Percentiles rank a stretch among this genome's conserved stretches.
phyloP scores from a whole-genome alignment of 108 stramenopile species.

The Nitzschia sp. region DNA sequence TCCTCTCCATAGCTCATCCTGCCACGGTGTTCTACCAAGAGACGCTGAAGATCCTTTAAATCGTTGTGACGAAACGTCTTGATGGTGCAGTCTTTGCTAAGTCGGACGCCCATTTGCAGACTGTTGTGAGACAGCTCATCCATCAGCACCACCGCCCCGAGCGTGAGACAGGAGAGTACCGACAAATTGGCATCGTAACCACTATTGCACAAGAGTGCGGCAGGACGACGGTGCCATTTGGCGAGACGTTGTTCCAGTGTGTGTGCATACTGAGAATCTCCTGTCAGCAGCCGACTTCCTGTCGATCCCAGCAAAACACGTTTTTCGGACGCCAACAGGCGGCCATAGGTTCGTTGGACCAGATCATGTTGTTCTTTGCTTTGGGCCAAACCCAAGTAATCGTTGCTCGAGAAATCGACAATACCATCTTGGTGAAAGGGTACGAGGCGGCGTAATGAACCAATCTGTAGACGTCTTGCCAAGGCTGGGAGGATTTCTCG shows the following conservation, averaged over 20 bases:
- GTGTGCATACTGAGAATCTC: slow-evolving; percentile 79
- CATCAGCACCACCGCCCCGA: slow-evolving; percentile 67
- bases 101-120: slow-evolving; percentile 82
- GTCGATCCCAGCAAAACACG: slow-evolving; percentile 69
- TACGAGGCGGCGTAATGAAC: slow-evolving; percentile 24
- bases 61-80: slow-evolving; percentile 87
- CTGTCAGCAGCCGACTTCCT: slow-evolving; percentile 92
- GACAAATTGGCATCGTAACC: slow-evolving; percentile 98
- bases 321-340: not conserved
- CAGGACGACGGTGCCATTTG: slow-evolving; percentile 65
- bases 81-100: slow-evolving; percentile 47
- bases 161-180: slow-evolving; percentile 77
- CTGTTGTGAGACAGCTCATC: slow-evolving; percentile 96
- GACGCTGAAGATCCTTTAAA: slow-evolving; percentile 53
- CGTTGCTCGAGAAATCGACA: slow-evolving; percentile 96
- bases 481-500: slow-evolving; percentile 21
- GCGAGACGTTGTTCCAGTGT: slow-evolving; percentile 76
- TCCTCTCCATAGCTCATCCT: slow-evolving; percentile 14
- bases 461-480: slow-evolving; percentile 16
- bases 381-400: slow-evolving; percentile 94
- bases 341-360: slow-evolving; percentile 48
- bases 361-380: slow-evolving; percentile 44
- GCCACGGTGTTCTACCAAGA: slow-evolving; percentile 53
- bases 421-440: slow-evolving; percentile 11
- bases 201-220: slow-evolving; percentile 91